phyloP scores from a whole-genome alignment of 1,284 basidiomycete species.

The Sanghuangporus baumii region DNA sequence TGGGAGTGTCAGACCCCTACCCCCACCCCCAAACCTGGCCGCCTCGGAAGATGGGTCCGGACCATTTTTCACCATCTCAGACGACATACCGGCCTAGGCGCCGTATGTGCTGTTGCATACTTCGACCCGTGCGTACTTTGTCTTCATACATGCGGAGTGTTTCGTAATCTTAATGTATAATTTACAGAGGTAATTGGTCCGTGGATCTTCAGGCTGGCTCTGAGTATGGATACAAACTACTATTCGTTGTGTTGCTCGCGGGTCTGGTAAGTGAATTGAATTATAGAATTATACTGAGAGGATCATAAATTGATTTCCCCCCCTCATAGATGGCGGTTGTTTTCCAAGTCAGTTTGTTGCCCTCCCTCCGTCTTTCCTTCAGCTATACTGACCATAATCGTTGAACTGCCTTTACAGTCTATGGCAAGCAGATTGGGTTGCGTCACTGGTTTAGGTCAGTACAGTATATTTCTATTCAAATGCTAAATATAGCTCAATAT shows the following conservation, averaged over 20 bases:
- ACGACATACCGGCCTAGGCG: conserved; percentile 43
- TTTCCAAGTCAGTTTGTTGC: conserved; percentile 50
- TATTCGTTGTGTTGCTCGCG: conserved; percentile 82
- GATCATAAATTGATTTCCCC: too few relatives aligned
- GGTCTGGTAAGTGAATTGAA: conserved; percentile 40
- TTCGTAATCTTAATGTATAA: neutral
- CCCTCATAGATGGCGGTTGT: conserved; percentile 55
- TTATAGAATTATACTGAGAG: too few relatives aligned
- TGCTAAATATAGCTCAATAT: neutral
- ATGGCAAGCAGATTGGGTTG: conserved; percentile 60
- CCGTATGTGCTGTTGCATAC: conserved; percentile 48
- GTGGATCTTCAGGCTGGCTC: conserved; percentile 74
- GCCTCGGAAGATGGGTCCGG: conserved; percentile 1
- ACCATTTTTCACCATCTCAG: conserved; percentile 27
- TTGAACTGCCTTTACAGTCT: conserved; percentile 33
- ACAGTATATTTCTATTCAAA: neutral
- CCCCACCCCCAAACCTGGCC: neutral
- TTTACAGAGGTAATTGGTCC: conserved; percentile 63
- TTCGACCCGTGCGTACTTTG: conserved; percentile 45
- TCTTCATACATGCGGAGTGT: neutral
- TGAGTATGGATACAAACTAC: conserved; percentile 75
- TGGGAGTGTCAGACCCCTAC: neutral
- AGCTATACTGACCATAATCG: conserved; percentile 1
- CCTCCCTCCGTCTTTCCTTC: neutral
- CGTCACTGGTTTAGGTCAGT: conserved; percentile 64